Conservation (phyloP, 2,329 filamentous ascomycete genomes). For the Trichoderma sp. region DNA sequence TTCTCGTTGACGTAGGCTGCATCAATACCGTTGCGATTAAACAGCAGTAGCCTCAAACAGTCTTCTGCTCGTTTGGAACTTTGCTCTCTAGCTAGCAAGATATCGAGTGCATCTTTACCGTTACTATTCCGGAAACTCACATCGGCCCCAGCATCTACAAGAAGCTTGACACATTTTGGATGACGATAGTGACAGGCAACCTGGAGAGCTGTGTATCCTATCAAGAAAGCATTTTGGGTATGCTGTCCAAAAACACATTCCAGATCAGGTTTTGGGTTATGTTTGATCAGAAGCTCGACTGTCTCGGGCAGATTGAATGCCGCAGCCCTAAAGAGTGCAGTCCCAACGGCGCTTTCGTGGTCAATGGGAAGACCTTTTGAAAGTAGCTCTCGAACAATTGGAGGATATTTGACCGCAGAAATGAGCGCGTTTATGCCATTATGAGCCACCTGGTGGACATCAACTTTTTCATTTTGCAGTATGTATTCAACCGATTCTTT, state of each 20-base stretch:
- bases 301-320: background rate
- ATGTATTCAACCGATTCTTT: background rate
- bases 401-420: background rate
- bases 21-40: background rate
- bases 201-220: background rate
- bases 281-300: background rate
- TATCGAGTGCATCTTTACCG: background rate
- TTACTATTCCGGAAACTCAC: background rate
- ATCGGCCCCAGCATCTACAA: background rate
- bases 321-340: background rate
- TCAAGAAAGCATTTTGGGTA: accelerated
- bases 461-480: background rate
- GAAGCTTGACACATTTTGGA: background rate
- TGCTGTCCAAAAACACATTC: background rate
- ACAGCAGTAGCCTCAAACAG: background rate
- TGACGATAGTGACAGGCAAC: background rate
- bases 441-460: background rate
- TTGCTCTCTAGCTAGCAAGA: background rate
- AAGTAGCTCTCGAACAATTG: background rate
- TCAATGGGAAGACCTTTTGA: background rate
- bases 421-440: background rate
- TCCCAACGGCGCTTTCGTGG: background rate
- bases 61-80: background rate
- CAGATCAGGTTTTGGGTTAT: background rate
- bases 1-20: background rate